Evolutionary conservation across 129 eudicot species (phyloP).

Genomic region (Daucus carota): DNA sequence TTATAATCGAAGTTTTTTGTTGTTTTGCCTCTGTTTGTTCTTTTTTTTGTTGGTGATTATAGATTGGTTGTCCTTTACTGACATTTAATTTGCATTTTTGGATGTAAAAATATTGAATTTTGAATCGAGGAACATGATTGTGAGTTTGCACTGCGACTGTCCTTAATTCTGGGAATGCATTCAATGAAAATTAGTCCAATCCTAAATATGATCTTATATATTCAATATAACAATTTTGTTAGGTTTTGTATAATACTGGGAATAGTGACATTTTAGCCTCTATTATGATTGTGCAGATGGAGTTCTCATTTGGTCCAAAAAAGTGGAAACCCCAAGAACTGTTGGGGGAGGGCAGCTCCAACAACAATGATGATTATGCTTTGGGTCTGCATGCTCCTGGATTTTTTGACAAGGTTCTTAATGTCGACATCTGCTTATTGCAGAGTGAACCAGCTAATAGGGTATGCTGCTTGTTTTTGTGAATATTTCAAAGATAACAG

Average conservation of each 20-base stretch:
- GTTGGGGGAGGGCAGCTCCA: conserved; percentile 30
- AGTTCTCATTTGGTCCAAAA: conserved; percentile 78
- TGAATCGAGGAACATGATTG: neutral
- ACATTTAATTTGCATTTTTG: neutral
- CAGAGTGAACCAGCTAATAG: conserved; percentile 87
- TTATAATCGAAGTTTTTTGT: neutral
- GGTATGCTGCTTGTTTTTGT: conserved; percentile 35
- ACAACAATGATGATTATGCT: conserved; percentile 41
- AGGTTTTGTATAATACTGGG: neutral
- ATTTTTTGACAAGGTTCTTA: conserved; percentile 79
- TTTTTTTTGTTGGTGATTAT: neutral
- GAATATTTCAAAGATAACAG: neutral
- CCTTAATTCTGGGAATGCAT: neutral
- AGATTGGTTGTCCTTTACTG: neutral
- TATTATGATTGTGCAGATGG: conserved; percentile 55
- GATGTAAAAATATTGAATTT: neutral
- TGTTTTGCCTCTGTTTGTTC: neutral
- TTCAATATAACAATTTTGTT: neutral
- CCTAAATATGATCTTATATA: neutral
- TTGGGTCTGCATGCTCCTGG: conserved; percentile 99
- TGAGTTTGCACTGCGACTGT: neutral
- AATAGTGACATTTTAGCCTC: neutral
- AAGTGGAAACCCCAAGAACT: conserved; percentile 70
- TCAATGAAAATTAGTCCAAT: neutral
- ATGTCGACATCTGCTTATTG: conserved; percentile 73